Conservation (phyloP, 148 eudicot genomes). For the Rhododendron kiyosumense region DNA sequence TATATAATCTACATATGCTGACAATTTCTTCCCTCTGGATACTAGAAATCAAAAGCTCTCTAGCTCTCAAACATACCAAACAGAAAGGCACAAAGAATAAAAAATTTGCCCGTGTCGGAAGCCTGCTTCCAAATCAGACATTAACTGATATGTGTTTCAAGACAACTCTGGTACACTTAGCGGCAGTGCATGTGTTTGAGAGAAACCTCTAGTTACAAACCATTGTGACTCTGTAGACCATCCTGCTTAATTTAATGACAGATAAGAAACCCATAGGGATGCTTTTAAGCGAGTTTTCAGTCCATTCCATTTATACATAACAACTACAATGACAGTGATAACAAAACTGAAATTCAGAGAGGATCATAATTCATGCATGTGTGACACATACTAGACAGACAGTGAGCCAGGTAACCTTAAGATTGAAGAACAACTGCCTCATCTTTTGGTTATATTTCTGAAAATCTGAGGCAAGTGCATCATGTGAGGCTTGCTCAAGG, state of each 20-base stretch:
- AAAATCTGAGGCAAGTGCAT: slow-evolving; percentile 56
- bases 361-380: not conserved
- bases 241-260: not conserved
- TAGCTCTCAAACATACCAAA: not conserved
- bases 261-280: not conserved
- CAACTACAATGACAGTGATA: not conserved
- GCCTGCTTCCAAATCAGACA: not conserved
- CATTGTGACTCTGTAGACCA: not conserved
- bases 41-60: not conserved
- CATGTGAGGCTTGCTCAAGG: slow-evolving; percentile 84
- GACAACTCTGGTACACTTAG: not conserved
- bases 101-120: not conserved
- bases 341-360: not conserved
- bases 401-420: slow-evolving; percentile 52
- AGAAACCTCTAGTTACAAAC: not conserved
- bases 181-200: not conserved
- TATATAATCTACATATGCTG: not conserved
- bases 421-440: slow-evolving; percentile 69
- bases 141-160: not conserved
- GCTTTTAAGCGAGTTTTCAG: not conserved
- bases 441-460: slow-evolving; percentile 89
- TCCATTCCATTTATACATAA: not conserved
- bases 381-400: not conserved
- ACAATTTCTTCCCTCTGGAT: not conserved
- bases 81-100: not conserved